Conservation (phyloP, 2,329 filamentous ascomycete genomes). For the Penicillium paneum region DNA sequence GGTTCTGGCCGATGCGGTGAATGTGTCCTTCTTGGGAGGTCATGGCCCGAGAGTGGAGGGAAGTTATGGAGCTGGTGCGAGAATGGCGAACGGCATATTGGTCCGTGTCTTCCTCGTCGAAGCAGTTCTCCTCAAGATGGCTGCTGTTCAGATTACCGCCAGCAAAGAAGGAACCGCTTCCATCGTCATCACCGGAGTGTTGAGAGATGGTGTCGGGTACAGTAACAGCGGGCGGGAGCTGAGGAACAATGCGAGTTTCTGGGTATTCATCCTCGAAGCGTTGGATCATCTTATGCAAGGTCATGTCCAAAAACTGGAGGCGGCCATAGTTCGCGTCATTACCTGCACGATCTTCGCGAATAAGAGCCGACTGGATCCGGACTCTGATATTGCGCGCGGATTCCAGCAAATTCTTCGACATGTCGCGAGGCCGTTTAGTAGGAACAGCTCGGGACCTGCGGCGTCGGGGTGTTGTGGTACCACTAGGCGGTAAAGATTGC, state of each 20-base stretch:
- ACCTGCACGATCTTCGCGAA: slow-evolving; percentile 66
- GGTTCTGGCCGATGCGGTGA: slow-evolving; percentile 64
- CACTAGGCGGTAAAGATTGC: slow-evolving; percentile 47
- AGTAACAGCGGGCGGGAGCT: slow-evolving; percentile 15
- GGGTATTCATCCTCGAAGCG: slow-evolving; percentile 96
- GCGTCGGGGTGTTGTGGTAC: slow-evolving; percentile 53
- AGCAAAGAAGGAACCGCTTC: slow-evolving; percentile 33
- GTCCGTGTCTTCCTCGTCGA: slow-evolving; percentile 43
- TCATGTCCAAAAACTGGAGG: slow-evolving; percentile 81
- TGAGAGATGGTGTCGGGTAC: slow-evolving; percentile 33
- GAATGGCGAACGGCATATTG: slow-evolving; percentile 50
- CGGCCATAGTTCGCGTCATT: slow-evolving; percentile 77
- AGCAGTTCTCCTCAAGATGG: slow-evolving; percentile 32
- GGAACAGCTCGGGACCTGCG: slow-evolving; percentile 51
- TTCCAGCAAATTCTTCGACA: slow-evolving; percentile 84
- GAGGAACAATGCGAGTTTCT: slow-evolving; percentile 64
- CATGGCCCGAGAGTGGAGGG: slow-evolving; percentile 62
- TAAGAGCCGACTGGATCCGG: slow-evolving; percentile 77
- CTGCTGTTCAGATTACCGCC: slow-evolving; percentile 20
- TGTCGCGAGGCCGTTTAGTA: slow-evolving; percentile 73
- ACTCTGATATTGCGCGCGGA: slow-evolving; percentile 85
- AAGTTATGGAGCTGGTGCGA: slow-evolving; percentile 64
- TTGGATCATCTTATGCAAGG: slow-evolving; percentile 84
- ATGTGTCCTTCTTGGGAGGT: slow-evolving; percentile 67
- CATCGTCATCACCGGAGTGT: slow-evolving; percentile 36